A percentile compares a stretch with the other conserved stretches of the same genome.
Conservation (phyloP, 116 monocot species). For the Trichopus zeylanicus region DNA sequence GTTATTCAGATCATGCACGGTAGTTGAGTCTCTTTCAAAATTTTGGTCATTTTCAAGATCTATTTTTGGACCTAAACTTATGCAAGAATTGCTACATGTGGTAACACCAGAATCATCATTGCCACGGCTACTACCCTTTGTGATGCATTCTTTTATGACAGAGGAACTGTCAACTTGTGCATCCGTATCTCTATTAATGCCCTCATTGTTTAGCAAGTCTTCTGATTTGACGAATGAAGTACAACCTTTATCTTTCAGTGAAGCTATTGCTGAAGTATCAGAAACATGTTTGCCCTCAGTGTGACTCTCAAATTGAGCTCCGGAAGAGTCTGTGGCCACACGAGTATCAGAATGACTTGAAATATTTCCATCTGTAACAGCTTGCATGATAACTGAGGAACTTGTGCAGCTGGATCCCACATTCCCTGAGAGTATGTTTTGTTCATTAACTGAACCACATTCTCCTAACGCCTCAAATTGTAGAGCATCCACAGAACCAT, state of each 20-base stretch:
- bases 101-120: constrained; percentile 7
- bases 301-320: constrained; percentile 5
- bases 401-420: background rate
- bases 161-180: constrained; percentile 8
- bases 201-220: constrained; percentile 10
- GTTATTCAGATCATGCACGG: constrained; percentile 6
- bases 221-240: constrained; percentile 6
- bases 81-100: constrained; percentile 12
- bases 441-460: constrained; percentile 8
- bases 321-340: background rate
- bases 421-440: background rate
- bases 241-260: constrained; percentile 8
- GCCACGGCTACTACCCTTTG: constrained; percentile 2
- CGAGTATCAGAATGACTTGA: constrained; percentile 1
- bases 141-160: constrained; percentile 1
- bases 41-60: constrained; percentile 5
- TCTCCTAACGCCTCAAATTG: constrained; percentile 5
- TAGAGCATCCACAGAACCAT: background rate
- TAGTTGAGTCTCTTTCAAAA: constrained; percentile 8
- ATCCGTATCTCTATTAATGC: background rate
- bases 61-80: constrained; percentile 2
- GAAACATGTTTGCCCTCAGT: background rate
- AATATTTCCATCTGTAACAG: background rate
- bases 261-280: constrained; percentile 1
- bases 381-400: background rate